Evolutionary conservation across 768 basidiomycete genomes (phyloP).

Genomic region (Zangia roseola): DNA sequence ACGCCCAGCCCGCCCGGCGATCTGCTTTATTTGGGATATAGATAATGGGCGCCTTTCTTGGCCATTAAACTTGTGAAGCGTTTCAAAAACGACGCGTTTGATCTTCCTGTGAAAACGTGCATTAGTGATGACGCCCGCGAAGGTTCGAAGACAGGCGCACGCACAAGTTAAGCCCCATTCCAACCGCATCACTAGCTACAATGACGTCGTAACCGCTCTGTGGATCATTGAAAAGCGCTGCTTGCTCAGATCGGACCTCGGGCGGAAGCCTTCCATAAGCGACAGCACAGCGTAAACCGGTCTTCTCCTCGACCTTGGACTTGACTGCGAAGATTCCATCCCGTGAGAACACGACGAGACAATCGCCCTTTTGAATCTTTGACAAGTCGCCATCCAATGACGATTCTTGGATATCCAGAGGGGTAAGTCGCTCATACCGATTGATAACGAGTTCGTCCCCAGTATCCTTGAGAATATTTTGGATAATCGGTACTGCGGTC

Average conservation of each 20-base stretch:
- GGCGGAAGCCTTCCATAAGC: conserved; percentile 93
- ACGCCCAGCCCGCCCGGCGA: conserved; percentile 91
- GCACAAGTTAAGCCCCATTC: conserved; percentile 97
- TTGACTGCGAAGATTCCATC: conserved; percentile 75
- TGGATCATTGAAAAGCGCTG: conserved; percentile 85
- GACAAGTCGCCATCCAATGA: conserved; percentile 61
- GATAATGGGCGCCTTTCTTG: conserved; percentile 46
- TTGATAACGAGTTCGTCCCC: conserved; percentile 82
- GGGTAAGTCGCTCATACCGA: conserved; percentile 86
- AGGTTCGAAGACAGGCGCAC: conserved; percentile 24
- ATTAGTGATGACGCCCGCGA: neutral
- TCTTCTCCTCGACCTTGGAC: conserved; percentile 62
- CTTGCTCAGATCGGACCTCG: conserved; percentile 89
- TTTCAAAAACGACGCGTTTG: conserved; percentile 77
- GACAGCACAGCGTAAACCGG: conserved; percentile 82
- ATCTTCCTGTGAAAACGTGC: conserved; percentile 65
- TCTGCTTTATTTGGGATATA: conserved; percentile 85
- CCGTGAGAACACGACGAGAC: conserved; percentile 84
- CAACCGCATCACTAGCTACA: conserved; percentile 92
- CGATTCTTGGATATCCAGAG: conserved; percentile 65
- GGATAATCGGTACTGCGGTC: conserved; percentile 80
- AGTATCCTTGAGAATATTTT: conserved; percentile 63
- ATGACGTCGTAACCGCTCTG: conserved; percentile 84
- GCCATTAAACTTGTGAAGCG: conserved; percentile 67
- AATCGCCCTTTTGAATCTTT: conserved; percentile 78